Percentiles rank a stretch among this genome's conserved stretches.
Conservation (phyloP, 805 yeast genomes). For the Ogataea pignaliae region DNA sequence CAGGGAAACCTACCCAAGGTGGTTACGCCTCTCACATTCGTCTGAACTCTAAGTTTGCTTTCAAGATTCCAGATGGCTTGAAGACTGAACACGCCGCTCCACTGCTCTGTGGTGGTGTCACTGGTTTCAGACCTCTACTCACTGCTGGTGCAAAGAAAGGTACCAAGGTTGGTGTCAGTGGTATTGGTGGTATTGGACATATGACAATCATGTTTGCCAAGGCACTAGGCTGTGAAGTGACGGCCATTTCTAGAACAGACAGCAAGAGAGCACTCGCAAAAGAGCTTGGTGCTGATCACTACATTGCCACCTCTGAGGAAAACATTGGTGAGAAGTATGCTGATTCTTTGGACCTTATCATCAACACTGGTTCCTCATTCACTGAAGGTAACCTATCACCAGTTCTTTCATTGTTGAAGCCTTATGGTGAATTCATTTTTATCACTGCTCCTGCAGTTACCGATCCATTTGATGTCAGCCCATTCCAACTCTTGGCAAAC, state of each 20-base stretch:
- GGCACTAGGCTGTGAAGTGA: slow-evolving; percentile 43
- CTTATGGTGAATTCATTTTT: slow-evolving; percentile 38
- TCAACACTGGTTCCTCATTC: slow-evolving; percentile 39
- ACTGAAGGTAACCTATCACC: slow-evolving; percentile 32
- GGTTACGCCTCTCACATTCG: slow-evolving; percentile 48
- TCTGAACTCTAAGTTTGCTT: slow-evolving; percentile 41
- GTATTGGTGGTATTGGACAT: slow-evolving; percentile 46
- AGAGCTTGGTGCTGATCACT: slow-evolving; percentile 37
- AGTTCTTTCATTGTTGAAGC: slow-evolving; percentile 30
- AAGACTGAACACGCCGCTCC: slow-evolving; percentile 42
- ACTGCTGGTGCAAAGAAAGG: slow-evolving; percentile 31
- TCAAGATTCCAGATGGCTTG: slow-evolving; percentile 44
- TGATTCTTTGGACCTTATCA: slow-evolving; percentile 34
- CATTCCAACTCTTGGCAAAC: slow-evolving; percentile 14
- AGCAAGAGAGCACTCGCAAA: slow-evolving; percentile 37
- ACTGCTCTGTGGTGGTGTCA: slow-evolving; percentile 48
- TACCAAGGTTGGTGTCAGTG: slow-evolving; percentile 34
- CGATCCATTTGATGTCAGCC: slow-evolving; percentile 48
- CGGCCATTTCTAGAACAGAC: slow-evolving; percentile 38
- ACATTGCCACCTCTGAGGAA: slow-evolving; percentile 44
- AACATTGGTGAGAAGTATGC: slow-evolving; percentile 22
- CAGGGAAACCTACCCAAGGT: slow-evolving; percentile 34
- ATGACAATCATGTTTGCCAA: slow-evolving; percentile 41
- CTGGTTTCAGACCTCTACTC: slow-evolving; percentile 45
- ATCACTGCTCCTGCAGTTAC: slow-evolving; percentile 41